phyloP scores from a whole-genome alignment of 2,329 filamentous ascomycete genomes.

The Cordyceps militaris region DNA sequence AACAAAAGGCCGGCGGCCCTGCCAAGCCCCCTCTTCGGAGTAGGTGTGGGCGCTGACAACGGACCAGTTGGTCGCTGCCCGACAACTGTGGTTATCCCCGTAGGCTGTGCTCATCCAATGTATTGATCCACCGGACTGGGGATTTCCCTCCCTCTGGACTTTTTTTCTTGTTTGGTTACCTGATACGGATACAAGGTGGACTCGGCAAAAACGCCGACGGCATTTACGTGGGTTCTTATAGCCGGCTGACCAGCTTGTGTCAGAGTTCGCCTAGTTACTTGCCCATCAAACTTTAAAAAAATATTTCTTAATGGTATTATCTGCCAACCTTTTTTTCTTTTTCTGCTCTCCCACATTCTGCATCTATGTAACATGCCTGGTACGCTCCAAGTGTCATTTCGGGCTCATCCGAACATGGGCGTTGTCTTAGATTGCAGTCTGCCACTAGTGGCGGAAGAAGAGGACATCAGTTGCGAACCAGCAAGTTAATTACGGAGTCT shows the following conservation, averaged over 20 bases:
- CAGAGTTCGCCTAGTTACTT: not conserved
- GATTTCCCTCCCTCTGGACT: not conserved
- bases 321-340: not conserved
- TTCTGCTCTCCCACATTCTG: not conserved
- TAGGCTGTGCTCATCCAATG: not conserved
- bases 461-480: too few species aligned
- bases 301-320: too few species aligned
- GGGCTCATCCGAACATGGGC: not conserved
- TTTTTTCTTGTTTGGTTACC: not conserved
- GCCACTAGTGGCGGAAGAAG: not conserved
- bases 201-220: constrained; percentile 6
- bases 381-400: not conserved
- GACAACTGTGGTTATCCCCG: not conserved
- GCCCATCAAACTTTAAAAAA: too few species aligned
- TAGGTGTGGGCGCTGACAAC: not conserved
- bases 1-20: not conserved
- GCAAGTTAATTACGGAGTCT: too few species aligned
- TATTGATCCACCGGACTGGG: not conserved
- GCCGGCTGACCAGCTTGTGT: not conserved
- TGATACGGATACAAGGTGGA: too few species aligned
- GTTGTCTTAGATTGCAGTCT: not conserved
- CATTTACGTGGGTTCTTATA: not conserved
- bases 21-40: not conserved
- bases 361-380: not conserved
- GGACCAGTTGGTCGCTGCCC: not conserved